Evolutionary conservation across 345 rosid genomes (phyloP).

Genomic region (Excoecaria agallocha): DNA sequence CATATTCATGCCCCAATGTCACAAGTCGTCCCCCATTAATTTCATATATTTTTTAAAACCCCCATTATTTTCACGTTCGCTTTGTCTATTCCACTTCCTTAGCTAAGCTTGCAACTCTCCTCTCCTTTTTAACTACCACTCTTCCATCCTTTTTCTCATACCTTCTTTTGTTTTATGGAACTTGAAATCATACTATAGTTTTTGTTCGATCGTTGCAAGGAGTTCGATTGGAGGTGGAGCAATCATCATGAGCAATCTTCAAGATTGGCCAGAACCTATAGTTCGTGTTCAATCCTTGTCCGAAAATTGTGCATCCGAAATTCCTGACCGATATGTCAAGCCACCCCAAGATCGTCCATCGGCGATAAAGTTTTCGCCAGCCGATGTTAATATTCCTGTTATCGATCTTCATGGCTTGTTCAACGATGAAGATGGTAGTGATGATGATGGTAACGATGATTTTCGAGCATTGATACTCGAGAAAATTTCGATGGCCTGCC

Average conservation of each 20-base stretch:
- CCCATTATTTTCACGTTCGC: constrained; percentile 42
- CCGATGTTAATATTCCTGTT: constrained; percentile 57
- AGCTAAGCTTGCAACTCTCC: background rate
- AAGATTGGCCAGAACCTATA: constrained; percentile 94
- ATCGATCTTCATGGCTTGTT: constrained; percentile 57
- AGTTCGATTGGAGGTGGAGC: no score
- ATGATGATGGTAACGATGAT: constrained; percentile 19
- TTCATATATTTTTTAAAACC: background rate
- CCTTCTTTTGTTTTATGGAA: background rate
- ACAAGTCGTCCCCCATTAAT: background rate
- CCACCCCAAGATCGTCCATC: constrained; percentile 61
- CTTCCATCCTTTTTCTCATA: background rate
- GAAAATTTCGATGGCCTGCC: constrained; percentile 53
- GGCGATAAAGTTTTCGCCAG: background rate
- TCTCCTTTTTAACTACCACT: constrained; percentile 27
- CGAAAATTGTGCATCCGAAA: constrained; percentile 39
- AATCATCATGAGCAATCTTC: constrained; percentile 36
- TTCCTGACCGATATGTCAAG: constrained; percentile 79
- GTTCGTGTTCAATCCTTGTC: constrained; percentile 90
- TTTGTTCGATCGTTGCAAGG: no score
- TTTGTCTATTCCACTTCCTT: constrained; percentile 26
- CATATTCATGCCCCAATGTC: background rate
- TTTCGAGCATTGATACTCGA: constrained; percentile 21
- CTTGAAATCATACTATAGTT: background rate
- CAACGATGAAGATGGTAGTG: constrained; percentile 15